These are phyloP conservation scores for Cryptococcus depauperatus DNA, from an alignment of 1,284 basidiomycete genomes.

Conservation along the genomic window DNA sequence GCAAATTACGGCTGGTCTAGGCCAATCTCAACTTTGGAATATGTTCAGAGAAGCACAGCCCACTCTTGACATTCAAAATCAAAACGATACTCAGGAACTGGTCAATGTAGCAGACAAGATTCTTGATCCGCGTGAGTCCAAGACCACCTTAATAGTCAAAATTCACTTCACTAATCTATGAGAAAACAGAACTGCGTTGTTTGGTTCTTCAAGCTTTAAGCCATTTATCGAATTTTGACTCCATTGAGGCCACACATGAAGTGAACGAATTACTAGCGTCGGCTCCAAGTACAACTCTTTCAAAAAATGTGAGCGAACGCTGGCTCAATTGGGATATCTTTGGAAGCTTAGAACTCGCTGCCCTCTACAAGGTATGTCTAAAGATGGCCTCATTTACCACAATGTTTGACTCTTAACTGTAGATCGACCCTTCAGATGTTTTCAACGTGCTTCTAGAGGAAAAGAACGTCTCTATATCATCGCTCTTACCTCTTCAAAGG, in stretches of 20 bases:
- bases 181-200: slow-evolving; percentile 3
- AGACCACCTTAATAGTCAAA: too few species aligned
- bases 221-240: too few species aligned
- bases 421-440: background rate
- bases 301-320: background rate
- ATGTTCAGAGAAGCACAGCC: slow-evolving; percentile 26
- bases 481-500: slow-evolving; percentile 5
- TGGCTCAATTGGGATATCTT: slow-evolving; percentile 24
- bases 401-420: background rate
- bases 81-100: slow-evolving; percentile 1
- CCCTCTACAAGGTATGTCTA: slow-evolving; percentile 10
- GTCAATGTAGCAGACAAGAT: slow-evolving; percentile 1
- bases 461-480: slow-evolving; percentile 1
- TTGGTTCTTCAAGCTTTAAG: slow-evolving; percentile 18
- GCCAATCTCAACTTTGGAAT: slow-evolving; percentile 47
- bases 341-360: slow-evolving; percentile 19
- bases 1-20: slow-evolving; percentile 41
- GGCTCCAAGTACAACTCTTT: too few species aligned
- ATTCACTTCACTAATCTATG: too few species aligned
- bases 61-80: background rate
- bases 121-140: slow-evolving; percentile 8
- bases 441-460: slow-evolving; percentile 7
- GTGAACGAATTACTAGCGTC: too few species aligned
- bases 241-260: too few species aligned
- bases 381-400: too few species aligned